Base-by-base conservation (phyloP, 495 filamentous ascomycete genomes). In the Trichoderma gamsii region DNA sequence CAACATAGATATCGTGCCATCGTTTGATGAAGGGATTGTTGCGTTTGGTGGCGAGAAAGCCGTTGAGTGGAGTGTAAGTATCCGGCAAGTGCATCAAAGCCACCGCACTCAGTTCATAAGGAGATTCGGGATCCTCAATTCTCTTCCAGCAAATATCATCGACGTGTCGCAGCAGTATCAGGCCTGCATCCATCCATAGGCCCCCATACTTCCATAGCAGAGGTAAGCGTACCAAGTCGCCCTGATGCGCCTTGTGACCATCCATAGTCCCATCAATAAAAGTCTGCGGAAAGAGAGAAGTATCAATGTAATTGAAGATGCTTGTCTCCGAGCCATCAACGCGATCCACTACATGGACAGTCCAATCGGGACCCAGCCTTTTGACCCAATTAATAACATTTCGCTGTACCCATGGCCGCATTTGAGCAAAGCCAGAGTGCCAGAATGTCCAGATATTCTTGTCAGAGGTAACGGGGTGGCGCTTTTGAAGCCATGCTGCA, bases 371-470 rank as follows among this genome's bases (percentile, higher is more conserved):
- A 6, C 73, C 76, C 5, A 75, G 69, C 38, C 70, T 70, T 11
- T 74, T 72, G 38, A 76, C 74, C 76, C 76, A 77, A 41, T 71
- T 71, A 68, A 77, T 74, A 64, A 76, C 67, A 67, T 79, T 80
- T 15, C 76, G 72, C 43, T 74, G 73, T 49, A 74, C 72, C 78
- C 78, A 82, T 1, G 73, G 65, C 11, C 73, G 77, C 74, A 80
- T 78, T 8, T 71, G 35, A 15, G 43, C 44, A 44, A 77, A 73
- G 0, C 79, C 79, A 1, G 71, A 67, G 67, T 80, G 72, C 79
- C 79, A 81, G 70, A 72, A 81, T 8, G 76, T 72, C 79, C 79
- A 82, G 43, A 82, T 70, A 68, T 82, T 82, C 70, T 78, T 80
- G 52, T 80, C 79, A 7, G 63, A 41, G n/a, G 63, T 65, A 7